These are phyloP conservation scores for Xylogone sp. DNA, from an alignment of 2,329 filamentous ascomycete species.

Conservation along the genomic window DNA sequence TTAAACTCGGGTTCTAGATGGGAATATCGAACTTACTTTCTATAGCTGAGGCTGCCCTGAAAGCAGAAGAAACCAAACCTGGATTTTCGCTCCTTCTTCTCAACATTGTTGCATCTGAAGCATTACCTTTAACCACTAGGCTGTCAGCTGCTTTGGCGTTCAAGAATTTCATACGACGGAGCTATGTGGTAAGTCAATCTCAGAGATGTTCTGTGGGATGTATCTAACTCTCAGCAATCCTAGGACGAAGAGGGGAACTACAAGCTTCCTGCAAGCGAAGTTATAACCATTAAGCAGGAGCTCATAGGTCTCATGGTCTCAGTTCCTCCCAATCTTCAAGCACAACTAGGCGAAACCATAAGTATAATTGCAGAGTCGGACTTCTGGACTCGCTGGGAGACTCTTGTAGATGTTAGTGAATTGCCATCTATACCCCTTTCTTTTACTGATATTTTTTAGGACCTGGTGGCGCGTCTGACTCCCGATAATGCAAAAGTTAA, in stretches of 20 bases:
- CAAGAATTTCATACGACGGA: slow-evolving; percentile 95
- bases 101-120: slow-evolving; percentile 78
- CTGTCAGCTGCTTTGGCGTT: slow-evolving; percentile 90
- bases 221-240: slow-evolving; percentile 12
- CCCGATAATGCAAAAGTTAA: slow-evolving; percentile 79
- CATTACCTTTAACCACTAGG: slow-evolving; percentile 71
- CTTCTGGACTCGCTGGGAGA: slow-evolving; percentile 95
- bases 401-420: slow-evolving; percentile 70
- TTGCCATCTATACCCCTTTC: slow-evolving; percentile 1
- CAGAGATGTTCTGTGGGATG: background rate
- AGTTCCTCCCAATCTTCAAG: slow-evolving; percentile 81
- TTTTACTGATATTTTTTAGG: slow-evolving; percentile 41
- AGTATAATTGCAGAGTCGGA: slow-evolving; percentile 97
- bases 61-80: slow-evolving; percentile 74
- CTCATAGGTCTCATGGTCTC: slow-evolving; percentile 96
- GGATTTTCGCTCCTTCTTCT: slow-evolving; percentile 86
- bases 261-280: slow-evolving; percentile 79
- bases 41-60: slow-evolving; percentile 76
- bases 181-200: slow-evolving; percentile 68
- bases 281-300: slow-evolving; percentile 87
- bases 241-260: slow-evolving; percentile 91
- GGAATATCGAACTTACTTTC: slow-evolving; percentile 24
- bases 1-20: slow-evolving; percentile 12
- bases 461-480: slow-evolving; percentile 85
- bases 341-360: slow-evolving; percentile 93